phyloP scores from a whole-genome alignment of 2,329 filamentous ascomycete species.

The Fusarium succisae region DNA sequence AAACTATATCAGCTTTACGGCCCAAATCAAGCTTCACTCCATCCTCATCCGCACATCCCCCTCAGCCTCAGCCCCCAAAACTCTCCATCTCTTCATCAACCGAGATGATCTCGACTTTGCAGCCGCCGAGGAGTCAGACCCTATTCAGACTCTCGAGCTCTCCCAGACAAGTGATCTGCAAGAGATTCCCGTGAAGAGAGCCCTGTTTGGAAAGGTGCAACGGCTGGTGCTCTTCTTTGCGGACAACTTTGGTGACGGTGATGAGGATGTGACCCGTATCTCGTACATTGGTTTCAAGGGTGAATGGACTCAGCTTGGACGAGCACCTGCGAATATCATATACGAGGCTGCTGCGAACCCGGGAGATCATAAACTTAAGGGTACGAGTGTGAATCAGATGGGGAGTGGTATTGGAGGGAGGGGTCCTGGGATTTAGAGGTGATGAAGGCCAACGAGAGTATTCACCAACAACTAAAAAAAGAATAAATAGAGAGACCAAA shows the following conservation, averaged over 20 bases:
- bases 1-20: conserved; percentile 75
- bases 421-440: conserved; percentile 46
- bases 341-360: conserved; percentile 97
- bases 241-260: conserved; percentile 85
- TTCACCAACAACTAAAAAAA: neutral
- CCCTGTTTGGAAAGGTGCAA: conserved; percentile 86
- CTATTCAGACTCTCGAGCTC: conserved; percentile 81
- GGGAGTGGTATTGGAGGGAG: conserved; percentile 62
- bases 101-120: conserved; percentile 86
- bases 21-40: conserved; percentile 90
- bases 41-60: conserved; percentile 85
- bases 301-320: conserved; percentile 86
- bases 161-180: conserved; percentile 83
- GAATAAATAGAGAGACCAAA: neutral
- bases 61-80: conserved; percentile 76
- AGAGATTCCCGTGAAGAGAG: conserved; percentile 88
- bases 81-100: conserved; percentile 89
- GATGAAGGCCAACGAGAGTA: neutral
- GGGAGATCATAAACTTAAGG: conserved; percentile 79
- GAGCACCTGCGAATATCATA: conserved; percentile 78
- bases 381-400: conserved; percentile 63
- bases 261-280: conserved; percentile 81
- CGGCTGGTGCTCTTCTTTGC: conserved; percentile 86
- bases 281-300: conserved; percentile 93
- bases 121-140: conserved; percentile 72